A percentile compares a stretch with the other conserved stretches of the same genome.
Conservation (phyloP, 768 basidiomycete genomes). For the Cantharellus anzutake region DNA sequence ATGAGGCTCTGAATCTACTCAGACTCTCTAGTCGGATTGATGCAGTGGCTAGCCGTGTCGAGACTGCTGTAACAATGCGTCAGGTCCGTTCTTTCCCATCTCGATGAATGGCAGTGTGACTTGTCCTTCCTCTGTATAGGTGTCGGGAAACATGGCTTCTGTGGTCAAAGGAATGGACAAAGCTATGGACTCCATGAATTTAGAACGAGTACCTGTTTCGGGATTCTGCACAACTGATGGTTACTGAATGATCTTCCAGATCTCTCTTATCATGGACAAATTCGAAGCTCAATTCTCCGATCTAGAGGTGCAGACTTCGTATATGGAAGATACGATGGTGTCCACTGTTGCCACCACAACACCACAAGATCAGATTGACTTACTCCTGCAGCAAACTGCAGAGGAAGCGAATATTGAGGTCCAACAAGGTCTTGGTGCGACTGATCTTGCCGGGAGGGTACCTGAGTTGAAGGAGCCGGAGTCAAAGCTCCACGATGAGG, state of each 20-base stretch:
- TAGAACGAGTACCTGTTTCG: conserved; percentile 51
- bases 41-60: conserved; percentile 89
- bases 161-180: conserved; percentile 98
- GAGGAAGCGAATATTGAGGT: conserved; percentile 94
- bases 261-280: conserved; percentile 97
- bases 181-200: conserved; percentile 98
- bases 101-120: background rate
- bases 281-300: conserved; percentile 94
- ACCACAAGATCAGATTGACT: conserved; percentile 94
- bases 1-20: conserved; percentile 78
- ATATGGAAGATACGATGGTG: conserved; percentile 96
- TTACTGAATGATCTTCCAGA: conserved; percentile 28
- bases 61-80: conserved; percentile 97
- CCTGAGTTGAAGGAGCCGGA: conserved; percentile 36
- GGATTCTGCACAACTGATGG: background rate
- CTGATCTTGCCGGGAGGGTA: conserved; percentile 34
- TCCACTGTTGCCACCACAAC: conserved; percentile 82
- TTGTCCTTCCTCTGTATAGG: conserved; percentile 22
- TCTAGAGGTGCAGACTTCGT: conserved; percentile 91
- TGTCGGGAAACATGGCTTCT: conserved; percentile 90
- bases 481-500: conserved; percentile 44
- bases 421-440: conserved; percentile 66
- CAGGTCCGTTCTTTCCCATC: conserved; percentile 9
- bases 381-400: conserved; percentile 79
- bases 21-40: conserved; percentile 84